These are phyloP conservation scores for Sporormia fimetaria DNA, from an alignment of 495 filamentous ascomycete species.

Conservation along the genomic window DNA sequence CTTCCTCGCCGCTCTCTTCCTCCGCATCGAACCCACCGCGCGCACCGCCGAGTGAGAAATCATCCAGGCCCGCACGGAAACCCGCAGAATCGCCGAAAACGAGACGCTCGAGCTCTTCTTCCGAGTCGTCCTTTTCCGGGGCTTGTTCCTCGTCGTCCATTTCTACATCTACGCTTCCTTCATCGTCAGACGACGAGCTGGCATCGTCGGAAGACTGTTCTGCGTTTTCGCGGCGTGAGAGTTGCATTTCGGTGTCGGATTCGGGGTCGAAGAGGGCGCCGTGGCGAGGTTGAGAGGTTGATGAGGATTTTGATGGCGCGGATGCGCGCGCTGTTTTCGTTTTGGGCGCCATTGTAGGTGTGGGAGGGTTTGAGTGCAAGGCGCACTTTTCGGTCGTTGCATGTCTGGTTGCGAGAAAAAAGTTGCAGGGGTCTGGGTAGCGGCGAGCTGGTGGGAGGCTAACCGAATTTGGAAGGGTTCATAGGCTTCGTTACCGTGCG, in stretches of 20 bases:
- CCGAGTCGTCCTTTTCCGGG: slow-evolving; percentile 62
- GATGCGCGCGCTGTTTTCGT: slow-evolving; percentile 4
- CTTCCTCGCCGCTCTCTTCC: slow-evolving; percentile 29
- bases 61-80: slow-evolving; percentile 59
- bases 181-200: slow-evolving; percentile 21
- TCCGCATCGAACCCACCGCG: slow-evolving; percentile 26
- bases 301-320: no score
- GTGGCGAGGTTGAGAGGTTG: no score
- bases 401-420: slow-evolving; percentile 1
- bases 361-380: neutral
- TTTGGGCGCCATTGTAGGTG: slow-evolving; percentile 7
- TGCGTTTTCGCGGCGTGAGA: slow-evolving; percentile 8
- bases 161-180: neutral
- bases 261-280: neutral
- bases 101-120: slow-evolving; percentile 71
- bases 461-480: neutral
- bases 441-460: no score
- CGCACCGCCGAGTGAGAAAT: slow-evolving; percentile 24
- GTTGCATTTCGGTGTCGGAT: neutral
- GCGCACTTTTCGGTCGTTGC: neutral
- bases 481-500: no score
- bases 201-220: slow-evolving; percentile 33
- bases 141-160: slow-evolving; percentile 3
- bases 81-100: slow-evolving; percentile 77
- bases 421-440: slow-evolving; percentile 12